Conservation (phyloP, 2,329 filamentous ascomycete genomes). For the Dothistroma septosporum region DNA sequence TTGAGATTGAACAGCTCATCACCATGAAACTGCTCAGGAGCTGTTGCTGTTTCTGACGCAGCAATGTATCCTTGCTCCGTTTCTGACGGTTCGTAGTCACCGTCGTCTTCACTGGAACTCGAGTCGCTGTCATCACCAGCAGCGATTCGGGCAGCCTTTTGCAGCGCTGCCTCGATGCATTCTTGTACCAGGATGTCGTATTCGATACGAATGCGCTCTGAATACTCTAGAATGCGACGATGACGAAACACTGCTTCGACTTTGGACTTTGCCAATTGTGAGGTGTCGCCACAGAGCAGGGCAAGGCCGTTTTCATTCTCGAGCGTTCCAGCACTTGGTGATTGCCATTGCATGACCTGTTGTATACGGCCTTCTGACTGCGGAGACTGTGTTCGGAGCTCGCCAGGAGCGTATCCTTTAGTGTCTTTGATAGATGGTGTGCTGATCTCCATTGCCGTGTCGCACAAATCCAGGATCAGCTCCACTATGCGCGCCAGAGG, state of each 20-base stretch:
- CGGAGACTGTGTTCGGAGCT: conserved; percentile 88
- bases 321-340: conserved; percentile 81
- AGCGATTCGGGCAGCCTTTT: conserved; percentile 83
- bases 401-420: conserved; percentile 61
- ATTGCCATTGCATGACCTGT: conserved; percentile 95
- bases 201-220: conserved; percentile 90
- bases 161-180: conserved; percentile 87
- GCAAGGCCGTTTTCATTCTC: conserved; percentile 91
- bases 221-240: conserved; percentile 89
- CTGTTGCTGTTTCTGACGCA: conserved; percentile 53
- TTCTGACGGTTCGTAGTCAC: conserved; percentile 23
- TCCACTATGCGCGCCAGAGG: conserved; percentile 93
- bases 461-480: conserved; percentile 87
- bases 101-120: conserved; percentile 34
- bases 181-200: conserved; percentile 91
- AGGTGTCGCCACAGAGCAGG: conserved; percentile 83
- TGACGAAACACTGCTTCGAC: conserved; percentile 91
- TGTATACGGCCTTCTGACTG: conserved; percentile 93
- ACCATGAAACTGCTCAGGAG: conserved; percentile 29
- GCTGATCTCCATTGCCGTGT: conserved; percentile 92
- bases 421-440: conserved; percentile 88
- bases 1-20: conserved; percentile 24
- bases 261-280: conserved; percentile 77
- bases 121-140: conserved; percentile 81
- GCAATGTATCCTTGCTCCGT: conserved; percentile 40